phyloP scores from a whole-genome alignment of 2,329 filamentous ascomycete genomes.

The Trichoderma breve region DNA sequence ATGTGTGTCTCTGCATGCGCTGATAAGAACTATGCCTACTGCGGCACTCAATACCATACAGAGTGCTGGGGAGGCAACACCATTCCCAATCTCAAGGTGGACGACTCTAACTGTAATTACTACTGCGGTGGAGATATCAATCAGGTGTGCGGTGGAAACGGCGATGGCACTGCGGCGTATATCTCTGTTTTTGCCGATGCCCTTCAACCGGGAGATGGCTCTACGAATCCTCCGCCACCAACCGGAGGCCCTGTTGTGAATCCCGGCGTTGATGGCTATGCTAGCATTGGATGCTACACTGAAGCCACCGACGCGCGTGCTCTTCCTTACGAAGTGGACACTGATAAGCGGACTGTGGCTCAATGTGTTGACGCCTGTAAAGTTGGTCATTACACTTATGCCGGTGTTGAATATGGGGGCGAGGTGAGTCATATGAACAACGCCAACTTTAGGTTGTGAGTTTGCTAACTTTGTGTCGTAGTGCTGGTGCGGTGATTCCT shows the following conservation, averaged over 20 bases:
- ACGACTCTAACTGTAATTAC: conserved; percentile 50
- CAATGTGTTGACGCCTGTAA: conserved; percentile 36
- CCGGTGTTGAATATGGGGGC: conserved; percentile 41
- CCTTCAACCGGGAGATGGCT: conserved; percentile 30
- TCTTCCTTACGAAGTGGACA: conserved; percentile 28
- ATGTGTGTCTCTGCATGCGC: conserved; percentile 47
- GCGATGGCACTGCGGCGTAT: conserved; percentile 34
- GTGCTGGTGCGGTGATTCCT: conserved; percentile 39
- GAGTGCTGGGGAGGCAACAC: conserved; percentile 56
- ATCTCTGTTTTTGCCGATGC: conserved; percentile 49
- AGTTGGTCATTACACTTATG: conserved; percentile 32
- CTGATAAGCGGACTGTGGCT: conserved; percentile 33
- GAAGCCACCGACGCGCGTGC: conserved; percentile 35
- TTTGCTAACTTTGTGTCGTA: conserved; percentile 19
- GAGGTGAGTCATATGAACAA: conserved; percentile 24
- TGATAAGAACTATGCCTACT: conserved; percentile 39
- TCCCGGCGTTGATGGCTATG: conserved; percentile 37
- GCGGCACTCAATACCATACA: conserved; percentile 48
- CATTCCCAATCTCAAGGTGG: conserved; percentile 44
- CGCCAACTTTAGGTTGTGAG: conserved; percentile 1
- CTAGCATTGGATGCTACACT: conserved; percentile 40
- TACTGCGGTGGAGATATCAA: conserved; percentile 48
- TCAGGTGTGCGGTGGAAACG: conserved; percentile 55
- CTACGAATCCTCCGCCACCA: conserved; percentile 19
- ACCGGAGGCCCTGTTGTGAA: conserved; percentile 34